A percentile compares a stretch with the other conserved stretches of the same genome.
These are phyloP conservation scores for Besnoitia besnoiti DNA, from an alignment of 169 alveolate genomes.

Conservation along the genomic window DNA sequence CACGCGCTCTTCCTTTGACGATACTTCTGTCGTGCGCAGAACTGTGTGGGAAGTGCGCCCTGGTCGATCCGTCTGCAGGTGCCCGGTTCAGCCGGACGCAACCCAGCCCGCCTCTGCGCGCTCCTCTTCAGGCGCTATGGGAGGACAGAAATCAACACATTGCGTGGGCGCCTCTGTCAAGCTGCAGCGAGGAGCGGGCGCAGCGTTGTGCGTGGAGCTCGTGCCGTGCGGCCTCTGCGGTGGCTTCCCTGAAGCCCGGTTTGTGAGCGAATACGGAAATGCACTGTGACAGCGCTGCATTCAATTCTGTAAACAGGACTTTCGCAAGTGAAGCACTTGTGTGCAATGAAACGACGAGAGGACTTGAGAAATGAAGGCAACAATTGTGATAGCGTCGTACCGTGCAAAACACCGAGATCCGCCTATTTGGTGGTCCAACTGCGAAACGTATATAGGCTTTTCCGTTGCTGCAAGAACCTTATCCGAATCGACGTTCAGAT, in stretches of 20 bases:
- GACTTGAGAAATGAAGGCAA: too few relatives aligned
- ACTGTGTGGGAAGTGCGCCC: constrained; percentile 20
- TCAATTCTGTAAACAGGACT: too few relatives aligned
- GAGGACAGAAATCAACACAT: not conserved
- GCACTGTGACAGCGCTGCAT: too few relatives aligned
- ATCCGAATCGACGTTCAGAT: too few relatives aligned
- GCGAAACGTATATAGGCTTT: too few relatives aligned
- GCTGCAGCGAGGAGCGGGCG: not conserved
- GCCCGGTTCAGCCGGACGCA: not conserved
- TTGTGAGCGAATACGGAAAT: not conserved
- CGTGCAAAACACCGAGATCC: too few relatives aligned
- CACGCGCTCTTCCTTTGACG: not conserved
- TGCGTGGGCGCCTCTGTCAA: not conserved
- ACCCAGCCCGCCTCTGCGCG: not conserved
- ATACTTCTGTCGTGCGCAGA: not conserved
- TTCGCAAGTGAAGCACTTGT: too few relatives aligned
- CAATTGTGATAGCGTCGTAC: too few relatives aligned
- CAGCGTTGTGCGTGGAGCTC: not conserved
- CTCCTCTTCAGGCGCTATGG: not conserved
- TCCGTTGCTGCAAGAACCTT: too few relatives aligned
- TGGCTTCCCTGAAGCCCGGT: constrained; percentile 7
- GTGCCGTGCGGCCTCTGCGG: not conserved
- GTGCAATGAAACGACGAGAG: too few relatives aligned
- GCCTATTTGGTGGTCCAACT: too few relatives aligned
- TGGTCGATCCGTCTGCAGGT: not conserved